Evolutionary conservation across 2,329 filamentous ascomycete genomes (phyloP), one percentile per base, ranked within the genome.

Genomic region (Alternaria sp.): DNA sequence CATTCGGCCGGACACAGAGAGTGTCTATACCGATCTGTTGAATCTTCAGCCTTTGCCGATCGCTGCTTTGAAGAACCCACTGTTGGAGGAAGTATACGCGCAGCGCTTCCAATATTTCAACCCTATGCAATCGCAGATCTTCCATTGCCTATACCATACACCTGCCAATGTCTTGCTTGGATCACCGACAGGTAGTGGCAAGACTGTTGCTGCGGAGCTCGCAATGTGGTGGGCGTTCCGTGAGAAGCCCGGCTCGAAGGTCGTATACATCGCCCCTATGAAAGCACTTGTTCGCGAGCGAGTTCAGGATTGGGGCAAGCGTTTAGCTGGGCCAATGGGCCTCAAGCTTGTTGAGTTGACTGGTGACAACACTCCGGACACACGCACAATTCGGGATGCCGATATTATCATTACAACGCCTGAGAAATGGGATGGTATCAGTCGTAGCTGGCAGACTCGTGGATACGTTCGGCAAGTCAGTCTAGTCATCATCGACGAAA

Each of bases 391-490:
- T 72, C 89, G 94, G 71, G 92, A 98, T 76, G 96, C 96, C 4
- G 96, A 99, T 78, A 93, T 99, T 66, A 99, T 99, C 73, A 94
- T 99, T 73, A 99, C 96, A 0, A 99, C 96, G 0, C 96, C 96
- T n/a, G 96, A 99, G 82, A 99, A 99, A 79, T 99, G 96, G 96
- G 96, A 99, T 78, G 96, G 96, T 87, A 98, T 99, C 71, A 97
- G 93, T 72, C 92, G 96, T 87, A 97, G 93, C 75, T 99, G 96
- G 96, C 94, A 98, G 80, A 98, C 95, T 6, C 91, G 96, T 88
- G 92, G 92, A 64, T 99, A 99, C 71, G 96, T 99, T 44, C 89
- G 94, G 56, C 91, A 97, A 80, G 96, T 99, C 63, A 95, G 94
- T 64, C 84, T 99, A 15, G 96, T 99, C 56, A 97, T 99, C 66